Percentiles rank a stretch among this genome's conserved stretches.
Conservation (phyloP, 495 filamentous ascomycete genomes). For the Pyronema domesticum region DNA sequence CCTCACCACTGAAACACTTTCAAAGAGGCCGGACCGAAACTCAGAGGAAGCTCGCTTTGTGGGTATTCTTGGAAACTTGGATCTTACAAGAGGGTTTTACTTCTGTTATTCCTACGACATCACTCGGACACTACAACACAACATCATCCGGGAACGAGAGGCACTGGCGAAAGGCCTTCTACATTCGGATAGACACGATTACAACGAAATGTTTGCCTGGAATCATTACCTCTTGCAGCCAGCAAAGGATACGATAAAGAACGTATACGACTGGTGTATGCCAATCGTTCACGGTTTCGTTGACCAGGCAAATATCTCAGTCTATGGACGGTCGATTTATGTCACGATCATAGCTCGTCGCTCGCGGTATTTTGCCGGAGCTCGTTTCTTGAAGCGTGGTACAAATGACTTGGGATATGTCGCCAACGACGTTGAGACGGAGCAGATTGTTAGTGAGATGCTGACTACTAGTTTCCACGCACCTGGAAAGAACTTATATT, state of each 20-base stretch:
- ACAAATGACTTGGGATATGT: constrained; percentile 93
- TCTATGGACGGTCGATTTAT: constrained; percentile 71
- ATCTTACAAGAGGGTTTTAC: constrained; percentile 80
- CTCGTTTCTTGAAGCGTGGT: constrained; percentile 83
- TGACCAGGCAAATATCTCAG: constrained; percentile 63
- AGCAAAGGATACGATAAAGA: constrained; percentile 48
- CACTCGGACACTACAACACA: constrained; percentile 79
- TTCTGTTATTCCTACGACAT: constrained; percentile 98
- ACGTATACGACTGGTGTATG: constrained; percentile 85
- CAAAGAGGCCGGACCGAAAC: constrained; percentile 57
- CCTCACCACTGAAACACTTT: constrained; percentile 42
- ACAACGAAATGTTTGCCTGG: constrained; percentile 96
- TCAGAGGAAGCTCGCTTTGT: constrained; percentile 81
- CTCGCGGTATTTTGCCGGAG: constrained; percentile 85
- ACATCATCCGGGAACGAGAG: constrained; percentile 66
- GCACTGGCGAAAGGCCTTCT: constrained; percentile 44
- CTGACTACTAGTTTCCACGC: constrained; percentile 89
- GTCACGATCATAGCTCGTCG: constrained; percentile 85
- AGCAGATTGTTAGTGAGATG: constrained; percentile 92
- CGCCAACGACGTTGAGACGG: constrained; percentile 97
- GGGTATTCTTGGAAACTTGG: constrained; percentile 73
- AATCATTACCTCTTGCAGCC: constrained; percentile 77
- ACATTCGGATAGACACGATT: constrained; percentile 41
- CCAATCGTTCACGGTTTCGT: constrained; percentile 94
- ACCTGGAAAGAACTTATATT: constrained; percentile 65